Conservation (phyloP, 1,284 basidiomycete species). For the Leccinum solheimii region DNA sequence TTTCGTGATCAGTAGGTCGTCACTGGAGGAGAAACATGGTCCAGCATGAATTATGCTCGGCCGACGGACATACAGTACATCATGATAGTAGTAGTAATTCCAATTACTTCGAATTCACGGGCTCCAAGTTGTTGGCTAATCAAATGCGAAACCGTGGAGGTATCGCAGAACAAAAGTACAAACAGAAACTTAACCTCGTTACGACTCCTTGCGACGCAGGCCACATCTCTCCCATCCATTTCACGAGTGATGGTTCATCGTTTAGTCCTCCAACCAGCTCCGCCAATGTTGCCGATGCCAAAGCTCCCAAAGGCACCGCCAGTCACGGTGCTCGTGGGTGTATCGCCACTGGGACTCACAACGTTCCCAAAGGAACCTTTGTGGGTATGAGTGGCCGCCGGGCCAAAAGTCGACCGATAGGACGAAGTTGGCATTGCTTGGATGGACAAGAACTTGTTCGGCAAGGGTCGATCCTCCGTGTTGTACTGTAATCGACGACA, state of each 20-base stretch:
- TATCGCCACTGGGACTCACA: slow-evolving; percentile 26
- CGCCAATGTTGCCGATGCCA: slow-evolving; percentile 43
- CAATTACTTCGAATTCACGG: not conserved
- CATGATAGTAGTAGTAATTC: not conserved
- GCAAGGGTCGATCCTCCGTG: slow-evolving; percentile 74
- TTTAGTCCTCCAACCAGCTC: slow-evolving; percentile 31
- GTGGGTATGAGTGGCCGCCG: slow-evolving; percentile 22
- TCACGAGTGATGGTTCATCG: slow-evolving; percentile 17
- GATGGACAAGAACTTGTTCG: slow-evolving; percentile 80
- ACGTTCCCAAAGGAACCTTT: slow-evolving; percentile 24
- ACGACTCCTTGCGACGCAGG: slow-evolving; percentile 6
- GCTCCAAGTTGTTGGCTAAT: not conserved
- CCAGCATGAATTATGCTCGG: not conserved
- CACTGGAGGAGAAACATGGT: not conserved
- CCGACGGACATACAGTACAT: not conserved
- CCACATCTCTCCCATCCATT: not conserved
- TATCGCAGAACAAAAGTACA: slow-evolving; percentile 17
- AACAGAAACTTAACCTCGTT: slow-evolving; percentile 5
- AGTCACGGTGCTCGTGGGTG: slow-evolving; percentile 17
- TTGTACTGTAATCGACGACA: slow-evolving; percentile 55
- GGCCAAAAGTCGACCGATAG: slow-evolving; percentile 61
- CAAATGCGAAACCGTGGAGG: slow-evolving; percentile 10
- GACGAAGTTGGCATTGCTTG: slow-evolving; percentile 64
- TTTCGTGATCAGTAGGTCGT: not conserved
- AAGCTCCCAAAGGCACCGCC: slow-evolving; percentile 53